A percentile compares a stretch with the other conserved stretches of the same genome.
These are phyloP conservation scores for Ashbya aceris DNA, from an alignment of 1,139 yeast genomes.

Conservation along the genomic window DNA sequence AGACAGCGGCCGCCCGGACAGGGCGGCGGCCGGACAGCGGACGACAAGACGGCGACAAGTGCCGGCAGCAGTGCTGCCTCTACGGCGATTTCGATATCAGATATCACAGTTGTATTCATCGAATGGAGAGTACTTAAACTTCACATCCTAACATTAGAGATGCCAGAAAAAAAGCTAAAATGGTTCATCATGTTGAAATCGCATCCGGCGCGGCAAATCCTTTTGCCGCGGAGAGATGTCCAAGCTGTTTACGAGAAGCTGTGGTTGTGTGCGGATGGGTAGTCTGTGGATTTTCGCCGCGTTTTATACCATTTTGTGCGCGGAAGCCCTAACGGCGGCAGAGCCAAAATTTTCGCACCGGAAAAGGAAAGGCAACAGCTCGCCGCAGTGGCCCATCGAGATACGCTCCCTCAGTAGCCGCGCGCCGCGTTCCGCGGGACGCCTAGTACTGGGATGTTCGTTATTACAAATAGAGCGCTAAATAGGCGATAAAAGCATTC, in stretches of 20 bases:
- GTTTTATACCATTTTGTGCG: too few relatives aligned
- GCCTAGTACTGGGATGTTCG: too few relatives aligned
- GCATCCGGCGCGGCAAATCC: background rate
- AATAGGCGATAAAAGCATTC: too few relatives aligned
- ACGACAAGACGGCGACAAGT: background rate
- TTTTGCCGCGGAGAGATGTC: slow-evolving; percentile 1
- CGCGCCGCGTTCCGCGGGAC: too few relatives aligned
- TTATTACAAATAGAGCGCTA: too few relatives aligned
- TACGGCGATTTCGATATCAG: slow-evolving; percentile 1
- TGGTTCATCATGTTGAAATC: background rate
- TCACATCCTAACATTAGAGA: slow-evolving; percentile 31
- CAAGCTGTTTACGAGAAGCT: background rate
- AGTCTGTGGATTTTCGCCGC: too few relatives aligned
- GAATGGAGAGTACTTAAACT: slow-evolving; percentile 30
- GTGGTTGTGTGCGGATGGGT: background rate
- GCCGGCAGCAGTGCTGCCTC: background rate
- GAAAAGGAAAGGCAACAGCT: too few relatives aligned
- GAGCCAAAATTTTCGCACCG: too few relatives aligned
- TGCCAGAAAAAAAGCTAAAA: slow-evolving; percentile 24
- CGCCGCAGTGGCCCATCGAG: too few relatives aligned
- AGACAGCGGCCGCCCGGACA: too few relatives aligned
- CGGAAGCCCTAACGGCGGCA: too few relatives aligned
- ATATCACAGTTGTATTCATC: slow-evolving; percentile 25
- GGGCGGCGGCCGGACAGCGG: background rate
- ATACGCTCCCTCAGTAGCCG: too few relatives aligned